phyloP scores from a whole-genome alignment of 306 rosid species.

The Prunus campanulata region DNA sequence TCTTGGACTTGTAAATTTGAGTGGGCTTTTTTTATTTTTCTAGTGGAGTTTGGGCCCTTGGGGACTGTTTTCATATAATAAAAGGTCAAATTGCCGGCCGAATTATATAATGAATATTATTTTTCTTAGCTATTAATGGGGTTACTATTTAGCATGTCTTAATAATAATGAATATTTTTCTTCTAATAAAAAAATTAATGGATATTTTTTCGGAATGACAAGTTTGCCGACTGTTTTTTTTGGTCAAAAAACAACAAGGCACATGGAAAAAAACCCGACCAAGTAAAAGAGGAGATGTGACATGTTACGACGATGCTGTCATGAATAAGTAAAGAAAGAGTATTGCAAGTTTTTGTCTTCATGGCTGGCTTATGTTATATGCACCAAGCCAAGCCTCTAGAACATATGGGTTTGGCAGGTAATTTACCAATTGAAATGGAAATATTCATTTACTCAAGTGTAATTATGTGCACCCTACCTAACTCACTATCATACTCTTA shows the following conservation, averaged over 20 bases:
- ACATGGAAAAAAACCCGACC: background rate
- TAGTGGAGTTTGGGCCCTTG: background rate
- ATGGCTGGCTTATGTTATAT: background rate
- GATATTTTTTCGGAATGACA: background rate
- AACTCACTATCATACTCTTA: background rate
- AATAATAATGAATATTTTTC: no score
- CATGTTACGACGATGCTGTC: background rate
- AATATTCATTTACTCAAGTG: background rate
- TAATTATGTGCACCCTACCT: background rate
- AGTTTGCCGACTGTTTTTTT: background rate
- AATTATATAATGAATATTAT: background rate
- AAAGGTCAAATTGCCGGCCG: background rate
- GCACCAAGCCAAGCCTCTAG: background rate
- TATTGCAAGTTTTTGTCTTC: background rate
- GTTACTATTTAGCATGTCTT: no score
- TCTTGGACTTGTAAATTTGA: background rate
- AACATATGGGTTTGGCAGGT: background rate
- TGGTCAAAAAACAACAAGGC: background rate
- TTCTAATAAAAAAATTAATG: no score
- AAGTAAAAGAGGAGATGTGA: slow-evolving; percentile 2
- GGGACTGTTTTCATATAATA: background rate
- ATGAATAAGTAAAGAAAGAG: background rate
- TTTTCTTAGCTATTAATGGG: no score
- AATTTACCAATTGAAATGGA: background rate
- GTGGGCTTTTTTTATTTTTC: background rate